Percentiles rank a stretch among this genome's conserved stretches.
Evolutionary conservation across 75 land plant genomes (phyloP).

Genomic region (Sequoia sempervirens): DNA sequence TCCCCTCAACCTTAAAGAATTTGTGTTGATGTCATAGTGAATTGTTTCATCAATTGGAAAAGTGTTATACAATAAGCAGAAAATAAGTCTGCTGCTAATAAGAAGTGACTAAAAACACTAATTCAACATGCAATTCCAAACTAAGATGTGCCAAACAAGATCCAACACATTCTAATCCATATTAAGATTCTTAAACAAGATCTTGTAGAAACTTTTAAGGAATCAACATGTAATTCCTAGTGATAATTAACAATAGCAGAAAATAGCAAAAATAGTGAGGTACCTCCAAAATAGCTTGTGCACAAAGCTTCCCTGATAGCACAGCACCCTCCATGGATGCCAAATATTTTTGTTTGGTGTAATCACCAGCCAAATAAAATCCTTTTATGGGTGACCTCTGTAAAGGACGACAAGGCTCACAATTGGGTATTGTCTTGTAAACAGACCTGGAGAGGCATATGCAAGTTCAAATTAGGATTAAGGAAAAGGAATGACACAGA

Average conservation of each 20-base stretch:
- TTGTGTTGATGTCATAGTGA: background rate
- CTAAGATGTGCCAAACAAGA: background rate
- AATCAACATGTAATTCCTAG: background rate
- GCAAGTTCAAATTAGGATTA: background rate
- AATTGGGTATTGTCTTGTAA: conserved; percentile 87
- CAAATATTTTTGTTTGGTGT: conserved; percentile 96
- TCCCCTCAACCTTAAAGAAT: background rate
- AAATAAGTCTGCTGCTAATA: background rate
- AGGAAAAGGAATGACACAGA: background rate
- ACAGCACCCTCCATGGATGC: conserved; percentile 99
- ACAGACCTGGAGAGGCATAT: conserved; percentile 64
- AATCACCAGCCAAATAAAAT: conserved; percentile 94
- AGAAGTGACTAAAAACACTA: background rate
- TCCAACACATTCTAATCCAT: background rate
- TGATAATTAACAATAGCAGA: background rate
- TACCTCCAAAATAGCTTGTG: conserved; percentile 90
- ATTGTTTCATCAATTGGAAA: background rate
- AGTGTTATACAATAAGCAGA: background rate
- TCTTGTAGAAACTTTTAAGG: background rate
- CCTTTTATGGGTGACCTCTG: conserved; percentile 89
- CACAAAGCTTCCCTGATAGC: conserved; percentile 94
- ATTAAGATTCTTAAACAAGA: conserved; percentile 3
- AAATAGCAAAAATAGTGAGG: background rate
- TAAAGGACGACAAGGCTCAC: conserved; percentile 94
- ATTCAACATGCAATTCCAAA: background rate